Conservation (phyloP, 768 basidiomycete genomes). For the Tylopilus sp. region DNA sequence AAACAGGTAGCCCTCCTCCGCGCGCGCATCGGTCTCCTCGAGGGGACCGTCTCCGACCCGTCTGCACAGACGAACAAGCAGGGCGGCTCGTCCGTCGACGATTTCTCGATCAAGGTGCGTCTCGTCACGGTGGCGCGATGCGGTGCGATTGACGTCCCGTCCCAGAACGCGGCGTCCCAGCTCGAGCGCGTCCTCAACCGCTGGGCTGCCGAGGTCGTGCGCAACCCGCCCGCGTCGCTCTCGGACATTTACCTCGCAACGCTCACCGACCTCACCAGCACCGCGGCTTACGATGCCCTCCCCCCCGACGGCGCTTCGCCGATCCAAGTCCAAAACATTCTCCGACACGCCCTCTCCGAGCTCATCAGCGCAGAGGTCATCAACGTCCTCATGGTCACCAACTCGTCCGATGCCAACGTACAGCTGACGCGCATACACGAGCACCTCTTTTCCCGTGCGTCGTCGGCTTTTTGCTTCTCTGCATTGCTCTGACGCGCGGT, state of each 20-base stretch:
- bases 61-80: slow-evolving; percentile 33
- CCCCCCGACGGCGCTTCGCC: slow-evolving; percentile 43
- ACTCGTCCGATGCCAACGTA: slow-evolving; percentile 78
- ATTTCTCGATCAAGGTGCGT: slow-evolving; percentile 82
- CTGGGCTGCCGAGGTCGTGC: slow-evolving; percentile 50
- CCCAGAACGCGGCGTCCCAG: slow-evolving; percentile 74
- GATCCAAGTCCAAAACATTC: slow-evolving; percentile 74
- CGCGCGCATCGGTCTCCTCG: slow-evolving; percentile 3
- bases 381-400: slow-evolving; percentile 84
- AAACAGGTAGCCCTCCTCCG: slow-evolving; percentile 58
- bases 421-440: slow-evolving; percentile 87
- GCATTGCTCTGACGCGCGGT: background rate
- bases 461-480: background rate
- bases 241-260: slow-evolving; percentile 55
- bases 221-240: slow-evolving; percentile 30
- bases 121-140: background rate
- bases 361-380: slow-evolving; percentile 71
- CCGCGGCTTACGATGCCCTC: slow-evolving; percentile 39
- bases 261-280: slow-evolving; percentile 54
- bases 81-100: slow-evolving; percentile 69
- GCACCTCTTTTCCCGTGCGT: slow-evolving; percentile 79
- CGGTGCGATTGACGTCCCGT: background rate
- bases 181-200: slow-evolving; percentile 83
- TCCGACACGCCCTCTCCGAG: slow-evolving; percentile 79
- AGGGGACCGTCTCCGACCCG: slow-evolving; percentile 52